phyloP scores from a whole-genome alignment of 2,329 filamentous ascomycete species.

The Trichoderma sp. region DNA sequence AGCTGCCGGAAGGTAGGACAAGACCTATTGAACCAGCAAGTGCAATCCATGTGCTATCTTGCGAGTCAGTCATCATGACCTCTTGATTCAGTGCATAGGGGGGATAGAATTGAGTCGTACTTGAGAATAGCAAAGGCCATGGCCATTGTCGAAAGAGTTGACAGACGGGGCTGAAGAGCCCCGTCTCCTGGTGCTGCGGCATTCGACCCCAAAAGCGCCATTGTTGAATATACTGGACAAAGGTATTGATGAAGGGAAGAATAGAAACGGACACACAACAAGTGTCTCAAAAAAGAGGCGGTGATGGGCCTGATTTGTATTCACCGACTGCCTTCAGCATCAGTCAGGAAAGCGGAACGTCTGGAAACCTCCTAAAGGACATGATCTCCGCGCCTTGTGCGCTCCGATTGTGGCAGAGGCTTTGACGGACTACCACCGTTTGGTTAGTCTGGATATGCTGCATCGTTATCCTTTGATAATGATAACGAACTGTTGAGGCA shows the following conservation, averaged over 20 bases:
- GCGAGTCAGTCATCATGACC: neutral
- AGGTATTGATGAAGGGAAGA: neutral
- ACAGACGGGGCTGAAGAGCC: constrained; percentile 11
- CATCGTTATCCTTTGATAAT: neutral
- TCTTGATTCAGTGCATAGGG: neutral
- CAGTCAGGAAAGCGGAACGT: neutral
- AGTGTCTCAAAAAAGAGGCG: neutral
- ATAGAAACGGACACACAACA: neutral
- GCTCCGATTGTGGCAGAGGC: neutral
- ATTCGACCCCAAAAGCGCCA: neutral
- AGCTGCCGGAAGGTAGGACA: neutral
- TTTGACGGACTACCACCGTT: neutral
- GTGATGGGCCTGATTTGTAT: constrained; percentile 13
- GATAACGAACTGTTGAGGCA: neutral
- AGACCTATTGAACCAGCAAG: constrained; percentile 10
- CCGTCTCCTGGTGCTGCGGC: neutral
- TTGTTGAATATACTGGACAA: neutral
- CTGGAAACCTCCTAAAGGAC: neutral
- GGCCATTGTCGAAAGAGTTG: constrained; percentile 8
- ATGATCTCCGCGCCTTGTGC: constrained; percentile 4
- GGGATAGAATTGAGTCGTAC: neutral
- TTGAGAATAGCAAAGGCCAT: constrained; percentile 15
- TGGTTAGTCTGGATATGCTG: neutral
- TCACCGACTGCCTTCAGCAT: neutral
- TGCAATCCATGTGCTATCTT: constrained; percentile 6